These are phyloP conservation scores for Lentinula detonsa DNA, from an alignment of 768 basidiomycete genomes.

Conservation along the genomic window DNA sequence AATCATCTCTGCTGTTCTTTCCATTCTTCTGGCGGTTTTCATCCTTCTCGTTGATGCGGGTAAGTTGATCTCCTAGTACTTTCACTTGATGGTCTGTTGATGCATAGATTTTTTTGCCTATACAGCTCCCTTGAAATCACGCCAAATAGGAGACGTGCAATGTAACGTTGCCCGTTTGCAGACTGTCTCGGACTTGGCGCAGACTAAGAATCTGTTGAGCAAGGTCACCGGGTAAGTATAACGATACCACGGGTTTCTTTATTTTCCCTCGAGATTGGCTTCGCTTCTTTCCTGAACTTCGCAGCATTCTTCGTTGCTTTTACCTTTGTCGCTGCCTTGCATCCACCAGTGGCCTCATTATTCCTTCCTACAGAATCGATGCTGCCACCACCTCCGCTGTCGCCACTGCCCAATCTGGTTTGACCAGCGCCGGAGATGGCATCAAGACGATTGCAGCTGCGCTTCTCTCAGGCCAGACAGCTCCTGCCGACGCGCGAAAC, in stretches of 20 bases:
- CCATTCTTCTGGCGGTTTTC: not conserved
- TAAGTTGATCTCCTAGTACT: not conserved
- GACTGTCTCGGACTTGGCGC: constrained; percentile 20
- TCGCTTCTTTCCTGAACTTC: too few species aligned
- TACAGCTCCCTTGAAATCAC: constrained; percentile 13
- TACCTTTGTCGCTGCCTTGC: too few species aligned
- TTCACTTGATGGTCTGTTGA: not conserved
- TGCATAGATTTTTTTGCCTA: not conserved
- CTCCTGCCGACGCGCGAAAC: constrained; percentile 6
- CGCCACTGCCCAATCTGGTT: not conserved
- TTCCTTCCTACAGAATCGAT: not conserved
- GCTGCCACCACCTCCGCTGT: constrained; percentile 1
- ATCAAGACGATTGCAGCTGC: constrained; percentile 8
- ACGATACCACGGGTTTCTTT: too few species aligned
- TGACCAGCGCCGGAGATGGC: constrained; percentile 3
- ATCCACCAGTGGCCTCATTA: too few species aligned
- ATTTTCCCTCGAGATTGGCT: too few species aligned
- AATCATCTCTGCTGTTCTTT: not conserved
- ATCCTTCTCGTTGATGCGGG: not conserved
- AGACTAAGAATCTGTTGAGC: constrained; percentile 6
- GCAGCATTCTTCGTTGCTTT: too few species aligned
- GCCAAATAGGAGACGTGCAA: constrained; percentile 23
- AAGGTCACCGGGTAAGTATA: not conserved
- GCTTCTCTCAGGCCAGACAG: constrained; percentile 1
- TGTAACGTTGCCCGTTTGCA: constrained; percentile 26